Evolutionary conservation across 2,329 filamentous ascomycete genomes (phyloP).

Genomic region (Neurospora sp.): DNA sequence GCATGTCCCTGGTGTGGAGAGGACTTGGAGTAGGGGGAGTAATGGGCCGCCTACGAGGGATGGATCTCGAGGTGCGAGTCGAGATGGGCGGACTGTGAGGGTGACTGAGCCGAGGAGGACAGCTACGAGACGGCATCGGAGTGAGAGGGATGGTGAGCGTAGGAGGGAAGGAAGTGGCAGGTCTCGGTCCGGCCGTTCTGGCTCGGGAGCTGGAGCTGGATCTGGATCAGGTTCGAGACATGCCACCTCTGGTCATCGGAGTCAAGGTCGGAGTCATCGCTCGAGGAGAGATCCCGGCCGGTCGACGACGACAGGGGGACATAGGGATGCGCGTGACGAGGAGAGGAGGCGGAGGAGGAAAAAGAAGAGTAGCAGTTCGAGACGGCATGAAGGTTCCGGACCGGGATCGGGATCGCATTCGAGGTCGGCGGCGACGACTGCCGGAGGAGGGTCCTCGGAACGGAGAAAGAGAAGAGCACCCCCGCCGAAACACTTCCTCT

Average conservation of each 20-base stretch:
- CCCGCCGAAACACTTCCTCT: slow-evolving; percentile 36
- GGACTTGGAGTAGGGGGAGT: slow-evolving; percentile 29
- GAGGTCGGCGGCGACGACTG: neutral
- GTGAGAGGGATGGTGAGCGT: slow-evolving; percentile 7
- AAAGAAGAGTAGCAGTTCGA: neutral
- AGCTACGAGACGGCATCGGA: slow-evolving; percentile 3
- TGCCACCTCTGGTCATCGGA: neutral
- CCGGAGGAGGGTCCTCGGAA: neutral
- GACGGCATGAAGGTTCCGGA: neutral
- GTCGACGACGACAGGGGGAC: neutral
- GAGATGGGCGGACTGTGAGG: slow-evolving; percentile 24
- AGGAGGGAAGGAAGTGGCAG: slow-evolving; percentile 5
- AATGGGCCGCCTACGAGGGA: slow-evolving; percentile 21
- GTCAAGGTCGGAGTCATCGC: neutral
- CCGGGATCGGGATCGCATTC: neutral
- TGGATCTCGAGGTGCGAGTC: neutral
- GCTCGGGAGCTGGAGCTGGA: neutral
- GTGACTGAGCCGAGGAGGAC: slow-evolving; percentile 9
- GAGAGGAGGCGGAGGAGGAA: slow-evolving; percentile 6
- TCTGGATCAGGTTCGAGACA: neutral
- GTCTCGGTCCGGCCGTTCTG: neutral
- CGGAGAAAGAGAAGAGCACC: slow-evolving; percentile 7
- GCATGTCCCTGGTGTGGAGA: slow-evolving; percentile 30
- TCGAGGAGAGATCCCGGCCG: neutral
- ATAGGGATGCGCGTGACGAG: slow-evolving; percentile 3